phyloP scores from a whole-genome alignment of 495 filamentous ascomycete genomes.

The Pyronema domesticum region DNA sequence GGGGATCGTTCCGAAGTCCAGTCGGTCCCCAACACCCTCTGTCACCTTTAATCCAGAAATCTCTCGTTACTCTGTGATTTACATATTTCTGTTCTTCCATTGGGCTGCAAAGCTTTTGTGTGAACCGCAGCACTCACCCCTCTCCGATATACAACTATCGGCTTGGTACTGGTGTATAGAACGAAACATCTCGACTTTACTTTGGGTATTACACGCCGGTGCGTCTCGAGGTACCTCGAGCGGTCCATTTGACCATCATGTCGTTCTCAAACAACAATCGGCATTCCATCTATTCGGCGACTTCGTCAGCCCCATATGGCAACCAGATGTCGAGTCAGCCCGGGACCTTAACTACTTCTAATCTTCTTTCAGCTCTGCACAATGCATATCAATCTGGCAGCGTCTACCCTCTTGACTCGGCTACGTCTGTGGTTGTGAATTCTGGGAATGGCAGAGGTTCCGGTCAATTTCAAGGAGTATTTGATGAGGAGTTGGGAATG shows the following conservation, averaged over 20 bases:
- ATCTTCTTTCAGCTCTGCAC: slow-evolving; percentile 78
- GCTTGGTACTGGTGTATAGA: neutral
- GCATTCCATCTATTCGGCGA: slow-evolving; percentile 71
- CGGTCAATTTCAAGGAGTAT: slow-evolving; percentile 42
- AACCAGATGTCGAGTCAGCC: neutral
- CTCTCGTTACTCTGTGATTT: neutral
- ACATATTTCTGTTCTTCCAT: too few species aligned
- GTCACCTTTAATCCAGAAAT: neutral
- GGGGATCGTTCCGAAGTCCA: neutral
- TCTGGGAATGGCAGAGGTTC: slow-evolving; percentile 35
- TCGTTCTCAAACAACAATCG: slow-evolving; percentile 45
- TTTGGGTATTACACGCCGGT: neutral
- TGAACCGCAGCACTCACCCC: too few species aligned
- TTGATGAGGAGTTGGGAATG: slow-evolving; percentile 61
- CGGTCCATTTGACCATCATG: slow-evolving; percentile 28
- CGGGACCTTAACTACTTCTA: slow-evolving; percentile 72
- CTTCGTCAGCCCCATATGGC: slow-evolving; percentile 42
- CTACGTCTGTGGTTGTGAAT: slow-evolving; percentile 84
- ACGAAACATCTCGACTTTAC: neutral
- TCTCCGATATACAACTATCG: neutral
- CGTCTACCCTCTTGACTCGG: slow-evolving; percentile 72
- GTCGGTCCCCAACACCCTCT: neutral
- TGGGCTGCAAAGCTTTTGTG: too few species aligned
- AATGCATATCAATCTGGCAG: slow-evolving; percentile 67
- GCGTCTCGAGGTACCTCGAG: neutral